Evolutionary conservation across 1,284 basidiomycete genomes (phyloP), one percentile per base, ranked within the genome.

Genomic region (Cutaneotrichosporon cutaneum): DNA sequence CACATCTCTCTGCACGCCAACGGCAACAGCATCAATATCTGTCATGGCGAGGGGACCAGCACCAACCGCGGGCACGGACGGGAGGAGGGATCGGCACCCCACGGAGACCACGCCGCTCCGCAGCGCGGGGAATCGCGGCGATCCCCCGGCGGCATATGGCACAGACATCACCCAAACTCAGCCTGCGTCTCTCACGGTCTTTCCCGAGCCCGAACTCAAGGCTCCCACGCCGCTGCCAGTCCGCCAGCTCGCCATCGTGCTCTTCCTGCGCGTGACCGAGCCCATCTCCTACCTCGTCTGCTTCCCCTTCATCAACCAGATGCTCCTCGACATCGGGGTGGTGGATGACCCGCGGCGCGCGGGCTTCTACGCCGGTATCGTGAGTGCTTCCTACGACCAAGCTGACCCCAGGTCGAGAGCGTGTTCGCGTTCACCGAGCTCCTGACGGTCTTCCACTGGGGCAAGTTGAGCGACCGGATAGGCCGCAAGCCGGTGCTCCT

Each of bases 401-500:
- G 30, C 44, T 48, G 44, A 36, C 55, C 10, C 24, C 64, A 75
- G 72, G 68, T 75, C 54, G 73, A 75, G 66, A 70, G 69, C 21
- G 60, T 76, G 13, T 76, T 76, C 57, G 70, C 72, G 4, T 57
- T 76, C 18, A 65, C 71, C 1, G 70, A 76, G 54, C 64, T 76
- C 8, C 52, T 68, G n/a, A 76, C 74, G 1, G 70, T 76, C 27
- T 76, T 73, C 57, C 69, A 72, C 55, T 76, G 73, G 74, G 74
- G 74, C 8, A 48, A 63, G 26, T 53, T 72, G 27, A 70, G 67
- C 36, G 74, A 76, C 57, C 42, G 67, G 22, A 70, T 70, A 21
- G 74, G 74, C 1, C 58, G 74, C 27, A 76, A 76, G 56, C 74
- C 74, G 1, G 71, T 76, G 0, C 58, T 76, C 11, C 61, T 75